Percentiles rank a stretch among this genome's conserved stretches.
Evolutionary conservation across 192 early-diverging fungal species (phyloP).

Genomic region (Umbelopsis ramanniana): DNA sequence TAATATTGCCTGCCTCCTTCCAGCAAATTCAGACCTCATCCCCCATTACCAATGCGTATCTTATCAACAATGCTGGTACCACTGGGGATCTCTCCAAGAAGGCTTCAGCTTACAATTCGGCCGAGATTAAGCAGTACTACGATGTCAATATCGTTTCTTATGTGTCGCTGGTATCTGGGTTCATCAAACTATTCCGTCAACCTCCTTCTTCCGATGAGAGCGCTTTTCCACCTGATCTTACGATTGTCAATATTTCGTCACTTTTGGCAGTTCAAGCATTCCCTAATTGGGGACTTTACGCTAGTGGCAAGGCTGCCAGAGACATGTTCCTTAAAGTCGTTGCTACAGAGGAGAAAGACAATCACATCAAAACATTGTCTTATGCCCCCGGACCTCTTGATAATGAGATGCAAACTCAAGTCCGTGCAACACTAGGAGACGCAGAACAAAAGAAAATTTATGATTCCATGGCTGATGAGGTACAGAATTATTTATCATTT

Average conservation of each 20-base stretch:
- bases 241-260: conserved; percentile 82
- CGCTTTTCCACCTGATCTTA: conserved; percentile 25
- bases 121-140: conserved; percentile 54
- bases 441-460: conserved; percentile 65
- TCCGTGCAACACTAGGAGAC: conserved; percentile 72
- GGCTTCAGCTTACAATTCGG: conserved; percentile 51
- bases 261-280: conserved; percentile 74
- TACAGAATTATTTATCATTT: conserved; percentile 5
- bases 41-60: conserved; percentile 37
- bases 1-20: neutral
- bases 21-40: neutral
- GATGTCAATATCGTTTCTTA: conserved; percentile 65
- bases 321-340: conserved; percentile 74
- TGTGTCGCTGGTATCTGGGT: conserved; percentile 49
- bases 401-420: conserved; percentile 78
- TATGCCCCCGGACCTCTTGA: conserved; percentile 92
- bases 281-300: conserved; percentile 83
- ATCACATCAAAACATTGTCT: conserved; percentile 66
- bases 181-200: conserved; percentile 42
- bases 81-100: conserved; percentile 68
- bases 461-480: conserved; percentile 63
- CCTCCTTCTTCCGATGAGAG: neutral
- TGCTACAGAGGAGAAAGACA: conserved; percentile 65
- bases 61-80: conserved; percentile 83
- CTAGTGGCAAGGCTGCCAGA: conserved; percentile 80